Evolutionary conservation across 2,329 filamentous ascomycete species (phyloP), one percentile per base, ranked within the genome.

Genomic region (Neofusicoccum umdonicola): DNA sequence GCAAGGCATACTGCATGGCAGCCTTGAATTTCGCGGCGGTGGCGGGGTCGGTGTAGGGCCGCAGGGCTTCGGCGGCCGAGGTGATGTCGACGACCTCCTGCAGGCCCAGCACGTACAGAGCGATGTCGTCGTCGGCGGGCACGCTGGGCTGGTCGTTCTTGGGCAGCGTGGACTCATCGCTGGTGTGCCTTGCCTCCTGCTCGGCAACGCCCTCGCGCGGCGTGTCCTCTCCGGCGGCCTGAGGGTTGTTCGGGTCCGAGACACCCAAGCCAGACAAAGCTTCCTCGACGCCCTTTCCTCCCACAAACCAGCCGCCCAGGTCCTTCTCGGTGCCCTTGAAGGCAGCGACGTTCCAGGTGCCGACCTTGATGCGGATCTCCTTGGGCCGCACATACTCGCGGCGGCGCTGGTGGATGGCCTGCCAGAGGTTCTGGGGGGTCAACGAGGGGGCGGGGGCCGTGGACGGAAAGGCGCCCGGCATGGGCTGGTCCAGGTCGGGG

Each of bases 291-390:
- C 90, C 91, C 71, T 90, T 86, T 15, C 90, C 91, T 11, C 88
- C 83, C 7, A 96, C 85, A 74, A 99, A 97, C 95, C 95, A 99
- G 37, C 86, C 87, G 7, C 87, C 90, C 4, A 99, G 80, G 73
- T 98, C 95, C 69, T 92, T 91, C 76, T 97, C 93, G 0, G 92
- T 93, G 27, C 91, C 92, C 12, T 91, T 87, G 68, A 90, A 88
- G 1, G 90, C 88, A 3, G 93, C 95, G 15, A 97, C 92, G 77
- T 99, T 99, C 95, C 95, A 99, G 0, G 91, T 90, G 47, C 94
- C 95, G 60, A 99, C 85, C 78, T 97, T 97, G 77, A 99, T 86
- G 68, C 88, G 89, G 70, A 97, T 87, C 58, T 85, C 85, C 74
- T 88, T 88, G 48, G 88, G 86, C 42, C 88, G 86, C 31, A 90